Conservation (phyloP, 495 filamentous ascomycete genomes). For the Evernia prunastri region DNA sequence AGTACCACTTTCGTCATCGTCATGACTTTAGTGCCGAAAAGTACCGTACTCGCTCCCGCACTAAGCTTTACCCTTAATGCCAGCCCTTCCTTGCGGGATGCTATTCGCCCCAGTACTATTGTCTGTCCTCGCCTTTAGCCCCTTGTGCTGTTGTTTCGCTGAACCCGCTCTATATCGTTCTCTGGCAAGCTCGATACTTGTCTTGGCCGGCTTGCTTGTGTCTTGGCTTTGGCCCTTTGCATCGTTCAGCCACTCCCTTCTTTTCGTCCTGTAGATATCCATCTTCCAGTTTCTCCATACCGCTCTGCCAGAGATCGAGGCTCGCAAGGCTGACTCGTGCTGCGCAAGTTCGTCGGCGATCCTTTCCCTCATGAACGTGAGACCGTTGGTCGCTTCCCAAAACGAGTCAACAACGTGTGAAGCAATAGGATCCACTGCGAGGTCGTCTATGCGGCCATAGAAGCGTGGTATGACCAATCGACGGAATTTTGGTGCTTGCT, state of each 20-base stretch:
- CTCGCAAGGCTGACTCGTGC: slow-evolving; percentile 60
- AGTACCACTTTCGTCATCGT: slow-evolving; percentile 14
- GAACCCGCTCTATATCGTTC: slow-evolving; percentile 33
- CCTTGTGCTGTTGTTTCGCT: background rate
- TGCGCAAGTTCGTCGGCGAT: slow-evolving; percentile 58
- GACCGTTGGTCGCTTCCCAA: slow-evolving; percentile 58
- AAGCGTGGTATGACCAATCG: slow-evolving; percentile 58
- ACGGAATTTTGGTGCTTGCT: slow-evolving; percentile 50
- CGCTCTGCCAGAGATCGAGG: slow-evolving; percentile 67
- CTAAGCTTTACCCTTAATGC: slow-evolving; percentile 12
- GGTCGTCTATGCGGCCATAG: slow-evolving; percentile 49
- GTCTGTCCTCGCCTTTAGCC: background rate
- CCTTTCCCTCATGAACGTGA: slow-evolving; percentile 60
- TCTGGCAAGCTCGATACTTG: slow-evolving; percentile 41
- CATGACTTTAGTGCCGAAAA: slow-evolving; percentile 12
- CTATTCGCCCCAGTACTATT: slow-evolving; percentile 5
- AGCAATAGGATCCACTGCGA: slow-evolving; percentile 65
- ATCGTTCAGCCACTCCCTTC: slow-evolving; percentile 63
- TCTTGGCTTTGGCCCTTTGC: slow-evolving; percentile 44
- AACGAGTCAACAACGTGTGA: slow-evolving; percentile 75
- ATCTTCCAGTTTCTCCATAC: slow-evolving; percentile 92
- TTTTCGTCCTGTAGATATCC: slow-evolving; percentile 69
- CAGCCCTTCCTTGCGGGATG: background rate
- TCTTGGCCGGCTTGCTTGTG: slow-evolving; percentile 24
- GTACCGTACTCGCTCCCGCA: background rate